These are phyloP conservation scores for Pestalotiopsis sp. DNA, from an alignment of 2,329 filamentous ascomycete species.

Conservation along the genomic window DNA sequence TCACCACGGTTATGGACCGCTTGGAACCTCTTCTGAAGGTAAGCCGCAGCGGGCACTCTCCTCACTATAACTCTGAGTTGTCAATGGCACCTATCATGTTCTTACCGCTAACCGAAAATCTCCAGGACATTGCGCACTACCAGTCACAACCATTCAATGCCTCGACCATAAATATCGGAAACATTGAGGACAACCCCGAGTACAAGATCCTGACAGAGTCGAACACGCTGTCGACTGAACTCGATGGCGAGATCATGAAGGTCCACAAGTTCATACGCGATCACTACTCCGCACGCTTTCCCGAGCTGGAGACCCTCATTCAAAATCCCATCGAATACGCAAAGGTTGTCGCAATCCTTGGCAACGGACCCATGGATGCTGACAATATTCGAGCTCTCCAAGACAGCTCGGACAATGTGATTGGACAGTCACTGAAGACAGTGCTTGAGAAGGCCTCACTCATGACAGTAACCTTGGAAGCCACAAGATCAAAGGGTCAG, in stretches of 20 bases:
- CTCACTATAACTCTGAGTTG: conserved; percentile 60
- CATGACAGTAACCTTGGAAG: conserved; percentile 96
- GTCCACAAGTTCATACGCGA: conserved; percentile 97
- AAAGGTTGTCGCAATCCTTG: conserved; percentile 89
- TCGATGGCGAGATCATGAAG: conserved; percentile 88
- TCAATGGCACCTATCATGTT: conserved; percentile 60
- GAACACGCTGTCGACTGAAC: conserved; percentile 86
- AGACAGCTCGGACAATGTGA: conserved; percentile 74
- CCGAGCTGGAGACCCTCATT: conserved; percentile 87
- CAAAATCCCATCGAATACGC: conserved; percentile 94
- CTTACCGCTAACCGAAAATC: conserved; percentile 63
- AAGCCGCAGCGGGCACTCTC: conserved; percentile 44
- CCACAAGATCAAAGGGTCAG: conserved; percentile 82
- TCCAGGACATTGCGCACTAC: conserved; percentile 80
- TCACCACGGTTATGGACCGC: conserved; percentile 79
- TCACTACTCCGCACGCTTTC: conserved; percentile 92
- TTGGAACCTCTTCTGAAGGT: conserved; percentile 82
- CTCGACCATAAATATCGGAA: conserved; percentile 70
- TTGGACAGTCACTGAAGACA: conserved; percentile 74
- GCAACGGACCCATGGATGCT: conserved; percentile 85
- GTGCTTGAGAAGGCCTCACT: conserved; percentile 87
- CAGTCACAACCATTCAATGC: conserved; percentile 69
- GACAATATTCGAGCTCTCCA: conserved; percentile 81
- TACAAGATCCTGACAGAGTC: conserved; percentile 87
- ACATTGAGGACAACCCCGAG: conserved; percentile 89